Percentiles rank a stretch among this genome's conserved stretches.
Conservation (phyloP, 2,329 filamentous ascomycete species). For the Neurospora sp. region DNA sequence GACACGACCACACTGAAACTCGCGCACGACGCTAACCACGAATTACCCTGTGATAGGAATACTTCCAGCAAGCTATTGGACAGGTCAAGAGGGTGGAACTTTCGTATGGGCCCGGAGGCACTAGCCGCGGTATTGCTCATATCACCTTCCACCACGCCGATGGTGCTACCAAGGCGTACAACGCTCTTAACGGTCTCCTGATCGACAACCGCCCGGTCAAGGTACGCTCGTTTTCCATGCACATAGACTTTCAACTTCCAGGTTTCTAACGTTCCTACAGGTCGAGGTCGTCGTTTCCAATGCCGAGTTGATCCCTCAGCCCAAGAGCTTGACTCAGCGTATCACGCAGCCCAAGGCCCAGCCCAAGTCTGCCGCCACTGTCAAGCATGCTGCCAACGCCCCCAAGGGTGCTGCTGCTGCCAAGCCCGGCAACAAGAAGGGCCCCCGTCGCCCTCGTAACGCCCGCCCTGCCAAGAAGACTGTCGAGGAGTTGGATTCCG, state of each 20-base stretch:
- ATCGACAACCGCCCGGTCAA: constrained; percentile 89
- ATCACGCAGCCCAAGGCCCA: constrained; percentile 65
- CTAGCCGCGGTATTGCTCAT: constrained; percentile 85
- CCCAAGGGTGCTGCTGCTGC: constrained; percentile 27
- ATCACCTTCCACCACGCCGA: constrained; percentile 76
- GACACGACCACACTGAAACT: constrained; percentile 23
- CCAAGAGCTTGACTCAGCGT: constrained; percentile 71
- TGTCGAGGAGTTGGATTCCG: constrained; percentile 86
- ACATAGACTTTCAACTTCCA: neutral
- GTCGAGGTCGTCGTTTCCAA: constrained; percentile 87
- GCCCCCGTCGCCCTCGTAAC: constrained; percentile 40
- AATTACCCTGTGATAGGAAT: constrained; percentile 69
- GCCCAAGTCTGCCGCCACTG: constrained; percentile 69
- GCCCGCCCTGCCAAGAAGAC: constrained; percentile 74
- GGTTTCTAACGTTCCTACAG: constrained; percentile 30
- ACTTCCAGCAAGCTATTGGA: constrained; percentile 80
- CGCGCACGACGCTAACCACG: constrained; percentile 57
- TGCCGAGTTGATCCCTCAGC: constrained; percentile 52
- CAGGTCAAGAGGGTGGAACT: constrained; percentile 85
- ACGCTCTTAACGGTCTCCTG: constrained; percentile 75
- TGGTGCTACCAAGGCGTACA: constrained; percentile 74
- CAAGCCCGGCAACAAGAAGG: constrained; percentile 41
- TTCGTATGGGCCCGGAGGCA: constrained; percentile 84
- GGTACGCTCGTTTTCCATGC: constrained; percentile 39
- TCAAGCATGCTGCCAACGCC: constrained; percentile 51